Conservation (phyloP, 257 asterid species). For the Cynanchum wilfordii region DNA sequence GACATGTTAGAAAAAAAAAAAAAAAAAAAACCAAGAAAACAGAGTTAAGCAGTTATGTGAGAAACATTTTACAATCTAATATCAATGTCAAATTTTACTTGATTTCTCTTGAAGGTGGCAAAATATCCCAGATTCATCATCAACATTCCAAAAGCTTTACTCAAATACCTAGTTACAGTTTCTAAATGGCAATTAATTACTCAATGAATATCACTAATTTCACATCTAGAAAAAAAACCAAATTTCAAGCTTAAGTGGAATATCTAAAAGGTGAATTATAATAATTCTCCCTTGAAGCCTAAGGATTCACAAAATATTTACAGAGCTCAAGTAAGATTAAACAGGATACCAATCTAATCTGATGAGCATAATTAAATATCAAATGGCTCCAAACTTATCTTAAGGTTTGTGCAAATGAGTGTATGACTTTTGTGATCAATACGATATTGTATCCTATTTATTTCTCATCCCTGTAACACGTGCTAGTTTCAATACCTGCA, state of each 20-base stretch:
- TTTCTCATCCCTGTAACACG: slow-evolving; percentile 86
- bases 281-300: no score
- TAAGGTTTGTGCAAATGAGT: not conserved
- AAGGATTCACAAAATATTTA: no score
- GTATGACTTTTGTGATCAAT: slow-evolving; percentile 73
- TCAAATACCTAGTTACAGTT: not conserved
- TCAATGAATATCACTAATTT: not conserved
- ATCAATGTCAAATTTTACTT: not conserved
- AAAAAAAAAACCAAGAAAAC: no score
- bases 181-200: not conserved
- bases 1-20: no score
- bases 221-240: not conserved
- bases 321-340: slow-evolving; percentile 78
- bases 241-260: not conserved
- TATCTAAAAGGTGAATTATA: no score
- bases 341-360: slow-evolving; percentile 88
- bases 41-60: no score
- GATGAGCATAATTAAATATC: slow-evolving; percentile 9
- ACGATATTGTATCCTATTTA: slow-evolving; percentile 79
- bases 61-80: no score
- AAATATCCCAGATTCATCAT: not conserved
- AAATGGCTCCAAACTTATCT: not conserved
- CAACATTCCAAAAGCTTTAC: not conserved
- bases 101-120: not conserved
- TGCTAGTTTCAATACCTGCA: slow-evolving; percentile 76